phyloP scores from a whole-genome alignment of 179 eudicot species.

The Gypsophila paniculata region DNA sequence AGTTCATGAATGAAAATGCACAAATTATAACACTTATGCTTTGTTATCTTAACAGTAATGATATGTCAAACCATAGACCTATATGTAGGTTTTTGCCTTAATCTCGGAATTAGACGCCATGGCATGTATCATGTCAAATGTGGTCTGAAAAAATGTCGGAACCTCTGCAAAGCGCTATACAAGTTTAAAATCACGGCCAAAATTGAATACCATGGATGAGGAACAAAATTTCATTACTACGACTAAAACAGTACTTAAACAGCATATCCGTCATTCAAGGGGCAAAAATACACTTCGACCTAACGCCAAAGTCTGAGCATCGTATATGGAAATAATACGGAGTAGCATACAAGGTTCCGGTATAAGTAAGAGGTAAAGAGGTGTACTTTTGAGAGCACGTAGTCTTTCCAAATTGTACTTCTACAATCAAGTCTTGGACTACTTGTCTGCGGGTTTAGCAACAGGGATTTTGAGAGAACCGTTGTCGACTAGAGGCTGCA shows the following conservation, averaged over 20 bases:
- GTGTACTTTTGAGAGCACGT: not conserved
- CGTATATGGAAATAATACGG: not conserved
- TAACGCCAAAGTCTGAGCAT: not conserved
- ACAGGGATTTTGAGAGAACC: conserved; percentile 56
- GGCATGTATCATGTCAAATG: not conserved
- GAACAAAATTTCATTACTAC: conserved; percentile 5
- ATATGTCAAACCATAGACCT: too few species aligned
- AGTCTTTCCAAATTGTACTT: not conserved
- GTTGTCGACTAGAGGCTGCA: conserved; percentile 60
- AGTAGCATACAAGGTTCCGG: not conserved
- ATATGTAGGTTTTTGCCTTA: not conserved
- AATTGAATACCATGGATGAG: not conserved
- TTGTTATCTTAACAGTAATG: too few species aligned
- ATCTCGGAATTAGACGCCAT: not conserved
- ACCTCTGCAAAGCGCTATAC: not conserved
- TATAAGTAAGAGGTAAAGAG: not conserved
- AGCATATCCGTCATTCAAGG: not conserved
- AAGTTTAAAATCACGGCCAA: not conserved
- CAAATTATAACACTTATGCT: too few species aligned
- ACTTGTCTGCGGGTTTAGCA: conserved; percentile 34
- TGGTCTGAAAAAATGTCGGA: too few species aligned
- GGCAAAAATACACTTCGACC: conserved; percentile 3
- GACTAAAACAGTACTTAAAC: conserved; percentile 2
- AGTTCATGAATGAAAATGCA: too few species aligned
- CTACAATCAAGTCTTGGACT: not conserved